Evolutionary conservation across 371 early-diverging fungal genomes (phyloP), one percentile per base, ranked within the genome.

Genomic region (Cokeromyces recurvatus): DNA sequence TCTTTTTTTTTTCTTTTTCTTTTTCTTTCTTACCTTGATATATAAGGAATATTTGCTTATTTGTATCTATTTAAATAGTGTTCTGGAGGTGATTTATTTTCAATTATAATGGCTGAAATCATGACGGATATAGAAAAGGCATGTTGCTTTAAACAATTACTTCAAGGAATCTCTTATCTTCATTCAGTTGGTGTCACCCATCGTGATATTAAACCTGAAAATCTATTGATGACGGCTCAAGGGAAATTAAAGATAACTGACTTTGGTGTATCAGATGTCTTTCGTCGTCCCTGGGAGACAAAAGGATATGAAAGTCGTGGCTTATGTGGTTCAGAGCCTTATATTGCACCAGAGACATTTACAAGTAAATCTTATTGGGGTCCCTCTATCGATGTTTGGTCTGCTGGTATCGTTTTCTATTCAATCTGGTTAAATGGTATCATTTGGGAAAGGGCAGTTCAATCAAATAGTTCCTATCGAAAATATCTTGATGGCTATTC

Each of bases 121-220:
- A 86, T 90, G 87, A 68, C 80, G 1, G 51, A 64, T 3, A 37
- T 68, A 12, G 89, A 87, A 57, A 71, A 78, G 41, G 66, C 84
- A 55, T 91, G 95, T 66, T 89, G 84, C 72, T 91, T 91, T 73
- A 88, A 89, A 61, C 94, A 98, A 66, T 70, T 98, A 53, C 71
- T 96, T 25, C 48, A 67, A 29, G 97, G 95, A 27, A 72, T 97
- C 3, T 78, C 75, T 14, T 92, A 94, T 55, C 68, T 98, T 36
- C 92, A 94, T 61, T 84, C 85, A 11, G 80, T 91, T 60, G 97
- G 97, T 48, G 95, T 98, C 10, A 91, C 90, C 21, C 97, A 97
- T 71, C 77, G 86, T 27, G 87, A 90, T 48, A 75, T 89, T 51
- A 89, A 89, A 52, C 84, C 88, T 8, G 89, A 97, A 67, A 97